Base-by-base conservation (phyloP, 805 yeast species). In the Wickerhamomyces strasburgensis region DNA sequence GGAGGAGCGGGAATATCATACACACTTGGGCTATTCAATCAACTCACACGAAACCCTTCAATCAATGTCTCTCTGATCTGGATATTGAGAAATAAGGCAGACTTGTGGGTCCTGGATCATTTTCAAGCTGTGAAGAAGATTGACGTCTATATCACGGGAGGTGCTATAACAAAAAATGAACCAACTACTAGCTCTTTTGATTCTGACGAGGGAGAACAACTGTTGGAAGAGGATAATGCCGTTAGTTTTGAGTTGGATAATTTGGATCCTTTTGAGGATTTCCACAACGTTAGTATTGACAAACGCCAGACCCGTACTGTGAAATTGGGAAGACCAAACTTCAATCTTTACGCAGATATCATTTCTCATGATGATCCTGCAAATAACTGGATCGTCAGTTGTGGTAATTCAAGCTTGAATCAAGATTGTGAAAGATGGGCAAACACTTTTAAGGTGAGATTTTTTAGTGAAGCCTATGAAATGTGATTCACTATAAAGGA, bases 1-100 rank as follows among this genome's bases (percentile, higher is more conserved):
- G 90, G 89, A 11, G 93, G 93, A 0, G 74, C 86, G 2, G 89
- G 90, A 1, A 70, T 83, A 9, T 78, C 88, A 0, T 72, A 72
- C 37, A 83, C 80, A 4, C 43, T 79, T 8, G 78, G 84, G 0
- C 29, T 79, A 1, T 71, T 65, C 48, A 65, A 66, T 32, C 60
- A 68, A 39, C 60, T 75, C 33, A 51, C 50, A 14, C 33, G 35
- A 5, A 54, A 55, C 23, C 47, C 44, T 8, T 46, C 39, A 14
- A 35, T 65, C 5, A 57, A 44, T 32, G 49, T 73, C 2, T 61
- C 62, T 16, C 52, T 80, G 35, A 56, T 72, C 6, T 82, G 90
- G 90, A 61, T 77, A 16, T 61, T 74, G 0, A 59, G 70, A 30
- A 65, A 63, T 37, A 60, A 58, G 30, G 48, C 58, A 3, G 86